These are phyloP conservation scores for Lactarius trivialis DNA, from an alignment of 768 basidiomycete genomes.

Conservation along the genomic window DNA sequence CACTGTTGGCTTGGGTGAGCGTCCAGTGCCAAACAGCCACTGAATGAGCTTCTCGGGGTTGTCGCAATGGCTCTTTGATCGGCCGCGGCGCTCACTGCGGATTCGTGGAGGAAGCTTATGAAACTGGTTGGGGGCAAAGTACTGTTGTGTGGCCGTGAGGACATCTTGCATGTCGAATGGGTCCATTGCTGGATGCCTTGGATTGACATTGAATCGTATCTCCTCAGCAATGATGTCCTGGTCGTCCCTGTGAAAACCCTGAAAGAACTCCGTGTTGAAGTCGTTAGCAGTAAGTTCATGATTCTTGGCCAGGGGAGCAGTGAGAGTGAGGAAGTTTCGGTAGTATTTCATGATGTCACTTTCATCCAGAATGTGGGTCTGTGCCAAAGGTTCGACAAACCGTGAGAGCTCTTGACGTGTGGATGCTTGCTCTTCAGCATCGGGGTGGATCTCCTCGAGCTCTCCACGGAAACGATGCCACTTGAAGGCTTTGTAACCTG, in stretches of 20 bases:
- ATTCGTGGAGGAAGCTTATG: not conserved
- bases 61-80: no score
- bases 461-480: not conserved
- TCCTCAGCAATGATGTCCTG: not conserved
- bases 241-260: not conserved
- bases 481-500: not conserved
- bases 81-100: no score
- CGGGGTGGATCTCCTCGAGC: not conserved
- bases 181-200: not conserved
- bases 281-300: not conserved
- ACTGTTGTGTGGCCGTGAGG: not conserved
- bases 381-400: not conserved
- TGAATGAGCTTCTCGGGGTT: no score
- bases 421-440: not conserved
- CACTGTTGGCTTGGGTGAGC: rapidly evolving
- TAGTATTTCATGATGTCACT: not conserved
- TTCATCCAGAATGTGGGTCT: not conserved
- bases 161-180: not conserved
- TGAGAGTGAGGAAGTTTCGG: not conserved
- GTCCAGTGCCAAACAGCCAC: no score
- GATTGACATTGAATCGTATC: not conserved
- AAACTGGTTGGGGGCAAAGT: not conserved
- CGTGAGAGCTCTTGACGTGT: not conserved
- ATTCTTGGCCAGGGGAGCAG: not conserved
- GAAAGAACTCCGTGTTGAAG: not conserved